These are phyloP conservation scores for Cudoniella acicularis DNA, from an alignment of 495 filamentous ascomycete genomes.

Conservation along the genomic window DNA sequence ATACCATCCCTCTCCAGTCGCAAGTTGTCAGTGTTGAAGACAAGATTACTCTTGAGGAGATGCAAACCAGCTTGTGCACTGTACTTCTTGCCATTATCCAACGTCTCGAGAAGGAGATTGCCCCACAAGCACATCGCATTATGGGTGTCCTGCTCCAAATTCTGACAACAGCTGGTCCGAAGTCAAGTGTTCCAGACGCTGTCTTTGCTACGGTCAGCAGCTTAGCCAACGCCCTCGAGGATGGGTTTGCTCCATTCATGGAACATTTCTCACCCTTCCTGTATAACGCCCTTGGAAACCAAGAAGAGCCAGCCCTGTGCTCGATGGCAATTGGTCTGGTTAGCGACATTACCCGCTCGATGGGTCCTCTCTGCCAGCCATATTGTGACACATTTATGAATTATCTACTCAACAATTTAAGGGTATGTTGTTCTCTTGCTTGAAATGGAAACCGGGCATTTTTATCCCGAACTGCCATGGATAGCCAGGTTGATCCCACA, in stretches of 20 bases:
- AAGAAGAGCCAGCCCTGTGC: constrained; percentile 90
- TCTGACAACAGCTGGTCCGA: constrained; percentile 69
- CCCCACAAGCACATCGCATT: constrained; percentile 86
- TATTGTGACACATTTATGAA: constrained; percentile 99
- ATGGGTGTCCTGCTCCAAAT: constrained; percentile 85
- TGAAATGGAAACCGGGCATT: too few species aligned
- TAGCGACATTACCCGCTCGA: constrained; percentile 88
- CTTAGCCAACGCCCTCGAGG: constrained; percentile 82
- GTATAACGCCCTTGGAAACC: constrained; percentile 88
- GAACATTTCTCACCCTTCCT: constrained; percentile 86
- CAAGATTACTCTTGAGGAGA: constrained; percentile 88
- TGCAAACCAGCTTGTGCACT: constrained; percentile 91
- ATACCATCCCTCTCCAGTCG: constrained; percentile 83
- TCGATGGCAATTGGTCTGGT: constrained; percentile 96
- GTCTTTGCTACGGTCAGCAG: constrained; percentile 86
- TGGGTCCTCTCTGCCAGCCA: constrained; percentile 85
- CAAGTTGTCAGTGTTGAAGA: constrained; percentile 98
- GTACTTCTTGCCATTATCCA: constrained; percentile 89
- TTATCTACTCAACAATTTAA: constrained; percentile 82
- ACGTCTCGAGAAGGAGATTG: constrained; percentile 86
- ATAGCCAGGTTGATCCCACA: not conserved
- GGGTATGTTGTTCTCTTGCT: constrained; percentile 50
- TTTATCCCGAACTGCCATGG: too few species aligned
- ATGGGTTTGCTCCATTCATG: constrained; percentile 95
- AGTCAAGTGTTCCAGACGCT: constrained; percentile 92